Base-by-base conservation (phyloP, 805 yeast genomes). In the Maudiozyma serrabonitensis region DNA sequence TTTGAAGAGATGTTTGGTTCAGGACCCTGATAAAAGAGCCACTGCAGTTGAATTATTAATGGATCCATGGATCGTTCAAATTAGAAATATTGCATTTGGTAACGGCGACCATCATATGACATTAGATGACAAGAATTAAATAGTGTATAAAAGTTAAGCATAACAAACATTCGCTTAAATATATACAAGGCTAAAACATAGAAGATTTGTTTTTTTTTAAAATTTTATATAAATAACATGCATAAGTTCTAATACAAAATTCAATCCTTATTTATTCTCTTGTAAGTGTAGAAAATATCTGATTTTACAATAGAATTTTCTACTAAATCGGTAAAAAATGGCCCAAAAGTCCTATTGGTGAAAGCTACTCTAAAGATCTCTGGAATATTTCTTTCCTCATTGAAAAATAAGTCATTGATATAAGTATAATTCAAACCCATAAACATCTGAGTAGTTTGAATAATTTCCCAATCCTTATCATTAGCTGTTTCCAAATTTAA, bases 61-160 rank as follows among this genome's bases (percentile, higher is more conserved):
- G 55, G 96, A 90, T 64, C 95, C 96, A 2, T 90, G 97, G 97
- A 84, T 89, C 51, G 75, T 79, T 43, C 78, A 80, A 35, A 84
- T 84, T 49, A 68, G 90, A 55, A 78, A 78, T 52, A 76, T 79
- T 49, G 90, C 91, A 0, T 84, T 85, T 63, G 85, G 54, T 16
- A 28, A 28, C 38, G 38, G 41, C 15, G 35, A 45, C 9, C 35
- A 32, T 5, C n/a, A 8, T 19, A 16, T 19, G 31, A 16, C 4
- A 4, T 11, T 6, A 18, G 26, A 39, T 19, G 42, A 39, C 7
- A 23, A 39, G 9, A 18, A 39, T 16, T 19, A 21, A 19, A 19
- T n/a, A 39, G 7, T n/a, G 2, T 11, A 28, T 28, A 11, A 4
- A 11, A 9, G 32, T 28, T 28, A 21, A 21, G 23, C 8, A 28